Percentiles rank a stretch among this genome's conserved stretches.
Evolutionary conservation across 768 basidiomycete species (phyloP).

Genomic region (Amanita muscaria): DNA sequence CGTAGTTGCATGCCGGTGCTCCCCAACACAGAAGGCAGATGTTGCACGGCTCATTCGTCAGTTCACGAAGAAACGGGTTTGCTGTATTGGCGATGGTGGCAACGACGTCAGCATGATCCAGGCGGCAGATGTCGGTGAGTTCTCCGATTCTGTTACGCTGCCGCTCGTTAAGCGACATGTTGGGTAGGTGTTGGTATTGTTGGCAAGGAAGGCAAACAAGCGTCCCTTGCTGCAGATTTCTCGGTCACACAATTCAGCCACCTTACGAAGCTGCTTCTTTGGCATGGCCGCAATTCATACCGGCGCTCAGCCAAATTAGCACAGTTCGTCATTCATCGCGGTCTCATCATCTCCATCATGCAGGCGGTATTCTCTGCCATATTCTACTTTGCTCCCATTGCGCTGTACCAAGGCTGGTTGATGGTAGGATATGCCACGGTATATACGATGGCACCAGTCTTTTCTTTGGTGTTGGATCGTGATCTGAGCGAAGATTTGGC

Average conservation of each 20-base stretch:
- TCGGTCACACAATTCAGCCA: constrained; percentile 95
- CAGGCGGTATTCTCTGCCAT: constrained; percentile 94
- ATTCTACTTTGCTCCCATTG: constrained; percentile 92
- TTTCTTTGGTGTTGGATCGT: constrained; percentile 90
- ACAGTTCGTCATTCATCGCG: constrained; percentile 97
- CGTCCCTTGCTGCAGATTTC: constrained; percentile 97
- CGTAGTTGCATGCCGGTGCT: constrained; percentile 96
- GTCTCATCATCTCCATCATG: constrained; percentile 94
- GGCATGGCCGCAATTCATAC: constrained; percentile 99
- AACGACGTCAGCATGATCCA: constrained; percentile 99
- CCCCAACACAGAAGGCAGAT: constrained; percentile 98
- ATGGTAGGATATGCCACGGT: constrained; percentile 95
- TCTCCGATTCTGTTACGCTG: not conserved
- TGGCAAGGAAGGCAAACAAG: constrained; percentile 98
- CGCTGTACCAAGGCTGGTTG: constrained; percentile 95
- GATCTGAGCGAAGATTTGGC: constrained; percentile 96
- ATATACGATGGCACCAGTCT: constrained; percentile 98
- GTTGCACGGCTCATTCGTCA: constrained; percentile 88
- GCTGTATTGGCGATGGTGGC: constrained; percentile 98
- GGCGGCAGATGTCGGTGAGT: constrained; percentile 94
- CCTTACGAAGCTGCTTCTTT: constrained; percentile 92
- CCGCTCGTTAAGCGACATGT: not conserved
- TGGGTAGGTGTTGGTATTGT: constrained; percentile 86
- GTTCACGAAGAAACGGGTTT: constrained; percentile 90
- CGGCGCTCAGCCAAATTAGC: constrained; percentile 96